phyloP scores from a whole-genome alignment of 768 basidiomycete genomes.

The Mycena kentingensis region DNA sequence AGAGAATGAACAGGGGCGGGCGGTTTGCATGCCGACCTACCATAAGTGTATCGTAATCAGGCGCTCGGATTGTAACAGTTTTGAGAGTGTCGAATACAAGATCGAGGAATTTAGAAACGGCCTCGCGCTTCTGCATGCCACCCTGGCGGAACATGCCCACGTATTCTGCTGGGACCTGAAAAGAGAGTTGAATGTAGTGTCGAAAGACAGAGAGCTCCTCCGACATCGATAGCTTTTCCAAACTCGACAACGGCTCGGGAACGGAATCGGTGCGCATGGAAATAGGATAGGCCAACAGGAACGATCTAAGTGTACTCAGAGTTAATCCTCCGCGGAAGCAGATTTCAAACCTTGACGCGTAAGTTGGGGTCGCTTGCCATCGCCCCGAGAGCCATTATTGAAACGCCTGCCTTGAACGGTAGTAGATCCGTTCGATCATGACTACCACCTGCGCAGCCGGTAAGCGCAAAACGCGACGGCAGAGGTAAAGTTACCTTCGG shows the following conservation, averaged over 20 bases:
- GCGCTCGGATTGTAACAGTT: constrained; percentile 92
- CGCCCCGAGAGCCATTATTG: constrained; percentile 96
- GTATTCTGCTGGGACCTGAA: constrained; percentile 64
- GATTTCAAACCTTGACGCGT: no score
- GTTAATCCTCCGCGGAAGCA: no score
- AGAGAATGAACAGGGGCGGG: constrained; percentile 8
- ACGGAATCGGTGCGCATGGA: constrained; percentile 83
- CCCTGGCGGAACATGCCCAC: constrained; percentile 91
- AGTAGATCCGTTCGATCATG: constrained; percentile 96
- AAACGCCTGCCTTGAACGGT: constrained; percentile 95
- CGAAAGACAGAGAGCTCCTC: background rate
- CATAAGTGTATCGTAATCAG: constrained; percentile 98
- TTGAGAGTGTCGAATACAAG: constrained; percentile 91
- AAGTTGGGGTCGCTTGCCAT: constrained; percentile 89
- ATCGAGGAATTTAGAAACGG: constrained; percentile 85
- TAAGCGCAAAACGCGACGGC: constrained; percentile 1
- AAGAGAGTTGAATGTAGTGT: background rate
- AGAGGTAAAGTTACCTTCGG: constrained; percentile 71
- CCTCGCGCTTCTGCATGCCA: constrained; percentile 84
- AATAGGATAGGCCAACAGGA: constrained; percentile 75
- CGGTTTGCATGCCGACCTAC: constrained; percentile 43
- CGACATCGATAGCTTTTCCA: constrained; percentile 81
- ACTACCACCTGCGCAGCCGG: constrained; percentile 74
- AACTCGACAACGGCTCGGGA: constrained; percentile 98
- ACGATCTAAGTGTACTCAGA: no score